Base-by-base conservation (phyloP, 2,329 filamentous ascomycete species). In the Xylaria sp. region DNA sequence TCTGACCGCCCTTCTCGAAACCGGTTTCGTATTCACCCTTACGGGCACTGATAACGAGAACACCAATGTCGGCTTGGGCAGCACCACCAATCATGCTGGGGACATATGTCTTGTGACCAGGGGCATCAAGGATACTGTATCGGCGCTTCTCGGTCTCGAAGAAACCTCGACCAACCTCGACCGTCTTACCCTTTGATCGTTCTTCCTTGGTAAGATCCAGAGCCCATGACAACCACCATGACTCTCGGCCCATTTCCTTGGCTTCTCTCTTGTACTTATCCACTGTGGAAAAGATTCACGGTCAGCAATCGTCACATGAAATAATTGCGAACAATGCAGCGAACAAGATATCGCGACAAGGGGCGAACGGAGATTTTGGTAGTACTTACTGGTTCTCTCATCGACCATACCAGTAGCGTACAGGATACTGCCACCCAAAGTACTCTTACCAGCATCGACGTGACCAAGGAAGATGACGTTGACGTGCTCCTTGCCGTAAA, bases 1-100 rank as follows among this genome's bases (percentile, higher is more conserved):
- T 99, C 76, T 99, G 94, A 44, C 94, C 93, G 64, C 94, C 94
- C 56, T 91, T 73, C 81, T 99, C 94, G 74, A 99, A 99, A 54
- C 94, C 94, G 39, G 94, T 97, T 78, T 99, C 94, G 76, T 97
- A 99, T 78, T 99, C 94, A 72, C 94, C 94, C 81, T 97, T 97
- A 71, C 94, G 89, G 48, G 94, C 92, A 55, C 90, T 95, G 71
- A 97, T 97, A 73, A 99, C 94, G 52, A 99, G 83, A 68, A 97
- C 91, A 73, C 94, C 94, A 37, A 99, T 87, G 75, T 96, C 92
- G 53, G 92, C 92, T 76, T 96, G 92, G 10, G 91, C 92, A 37
- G 92, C 92, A 73, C 92, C 92, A 68, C 93, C 92, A 72, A 99
- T 96, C 94, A 99, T 99, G 81, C 89, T 94, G 52, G 94, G 93